Base-by-base conservation (phyloP, 768 basidiomycete genomes). In the Cystofilobasidium capitatum region DNA sequence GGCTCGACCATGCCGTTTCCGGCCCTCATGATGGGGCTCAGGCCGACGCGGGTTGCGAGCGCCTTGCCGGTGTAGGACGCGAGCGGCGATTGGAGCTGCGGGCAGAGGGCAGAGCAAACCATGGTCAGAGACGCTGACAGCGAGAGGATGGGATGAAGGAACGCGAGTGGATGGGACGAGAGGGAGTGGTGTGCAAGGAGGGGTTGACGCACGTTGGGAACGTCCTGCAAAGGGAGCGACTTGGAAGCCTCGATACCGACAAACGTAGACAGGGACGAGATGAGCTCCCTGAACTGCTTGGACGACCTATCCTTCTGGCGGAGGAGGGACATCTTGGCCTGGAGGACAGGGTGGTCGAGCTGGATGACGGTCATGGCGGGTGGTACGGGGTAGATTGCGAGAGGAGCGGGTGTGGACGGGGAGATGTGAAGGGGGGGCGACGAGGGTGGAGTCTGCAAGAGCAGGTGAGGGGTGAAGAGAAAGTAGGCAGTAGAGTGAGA, bases 1-100 rank as follows among this genome's bases (percentile, higher is more conserved):
- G 64, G 59, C 72, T 94, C 90, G 0, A 88, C 83, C 91, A 98
- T 93, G 22, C 91, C 91, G 70, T 93, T 79, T 7, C 94, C 94
- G 36, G 94, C 94, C 44, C 94, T 85, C 65, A 98, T 80, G 72
- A 98, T 90, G 45, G 94, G 94, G 2, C 89, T 86, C 63, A 98
- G 78, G 6, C 90, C 94, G 62, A 98, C 83, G 55, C 84, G 82
- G 10, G 87, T 83, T 71, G 86, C 88, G 76, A 98, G 82, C 31
- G 75, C 77, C 5, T 84, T 83, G 29, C 93, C 94, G 22, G 81
- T 86, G 78, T 91, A 97, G 3, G 83, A 76, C 2, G 83, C 85
- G 20, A 97, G 80, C 1, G 94, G 93, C 0, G 89, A 86, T 80
- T 85, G 76, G 45, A 64, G 62, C 65, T 64, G 60, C 22, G 35